These are phyloP conservation scores for Metschnikowia bowlesiae DNA, from an alignment of 805 yeast genomes.

Conservation along the genomic window DNA sequence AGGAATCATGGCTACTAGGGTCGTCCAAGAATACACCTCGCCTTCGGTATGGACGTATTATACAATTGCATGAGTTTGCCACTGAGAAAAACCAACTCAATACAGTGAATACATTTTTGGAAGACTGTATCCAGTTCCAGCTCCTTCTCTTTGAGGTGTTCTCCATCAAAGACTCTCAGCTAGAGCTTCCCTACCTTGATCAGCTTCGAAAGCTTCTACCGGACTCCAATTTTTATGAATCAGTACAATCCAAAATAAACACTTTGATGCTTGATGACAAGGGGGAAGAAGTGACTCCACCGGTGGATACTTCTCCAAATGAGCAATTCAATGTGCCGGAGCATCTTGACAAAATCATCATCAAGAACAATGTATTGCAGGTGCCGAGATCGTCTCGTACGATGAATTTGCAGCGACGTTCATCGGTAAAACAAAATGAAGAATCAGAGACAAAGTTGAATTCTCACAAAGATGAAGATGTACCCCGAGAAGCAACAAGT, in stretches of 20 bases:
- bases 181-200: constrained; percentile 18
- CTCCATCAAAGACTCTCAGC: constrained; percentile 4
- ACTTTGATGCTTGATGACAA: constrained; percentile 20
- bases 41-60: neutral
- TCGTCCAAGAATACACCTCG: neutral
- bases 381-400: constrained; percentile 17
- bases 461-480: neutral
- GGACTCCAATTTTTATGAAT: constrained; percentile 20
- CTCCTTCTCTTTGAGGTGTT: constrained; percentile 14
- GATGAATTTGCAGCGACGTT: constrained; percentile 14
- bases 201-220: constrained; percentile 21
- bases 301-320: neutral
- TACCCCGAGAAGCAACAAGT: neutral
- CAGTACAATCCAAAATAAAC: constrained; percentile 32
- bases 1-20: constrained; percentile 16
- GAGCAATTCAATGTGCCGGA: neutral
- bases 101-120: constrained; percentile 21
- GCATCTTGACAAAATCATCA: constrained; percentile 11
- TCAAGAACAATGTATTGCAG: constrained; percentile 12
- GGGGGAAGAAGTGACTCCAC: neutral
- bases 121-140: constrained; percentile 19
- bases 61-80: neutral
- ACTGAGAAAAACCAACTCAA: constrained; percentile 18
- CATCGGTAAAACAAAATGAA: neutral
- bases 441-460: neutral